Evolutionary conservation across 1,139 yeast genomes (phyloP).

Genomic region (Saccharomyces hybrid): DNA sequence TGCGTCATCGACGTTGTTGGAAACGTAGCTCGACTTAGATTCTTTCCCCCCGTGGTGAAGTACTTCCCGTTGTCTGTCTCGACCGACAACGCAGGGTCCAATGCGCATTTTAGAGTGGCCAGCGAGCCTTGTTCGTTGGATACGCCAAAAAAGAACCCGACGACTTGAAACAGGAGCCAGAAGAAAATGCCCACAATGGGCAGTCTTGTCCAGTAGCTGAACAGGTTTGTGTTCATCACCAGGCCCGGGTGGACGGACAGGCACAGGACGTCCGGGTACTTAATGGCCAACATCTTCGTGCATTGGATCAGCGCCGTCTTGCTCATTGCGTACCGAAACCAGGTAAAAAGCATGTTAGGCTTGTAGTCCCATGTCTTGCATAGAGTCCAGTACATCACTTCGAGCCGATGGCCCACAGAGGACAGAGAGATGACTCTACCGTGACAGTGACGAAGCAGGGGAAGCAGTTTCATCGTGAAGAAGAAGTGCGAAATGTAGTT

Average conservation of each 20-base stretch:
- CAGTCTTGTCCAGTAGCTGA: conserved; percentile 68
- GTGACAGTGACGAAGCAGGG: conserved; percentile 41
- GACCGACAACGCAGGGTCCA: conserved; percentile 45
- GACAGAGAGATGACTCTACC: conserved; percentile 59
- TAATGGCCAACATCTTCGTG: conserved; percentile 54
- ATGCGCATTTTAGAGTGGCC: conserved; percentile 58
- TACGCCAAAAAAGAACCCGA: conserved; percentile 64
- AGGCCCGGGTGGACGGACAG: conserved; percentile 80
- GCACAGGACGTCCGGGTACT: conserved; percentile 59
- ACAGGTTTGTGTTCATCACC: conserved; percentile 69
- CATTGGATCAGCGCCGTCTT: conserved; percentile 76
- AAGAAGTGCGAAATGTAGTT: conserved; percentile 72
- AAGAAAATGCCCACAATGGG: conserved; percentile 67
- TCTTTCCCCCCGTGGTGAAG: conserved; percentile 55
- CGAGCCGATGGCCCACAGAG: conserved; percentile 61
- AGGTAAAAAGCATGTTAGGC: conserved; percentile 65
- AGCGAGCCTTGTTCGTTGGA: conserved; percentile 63
- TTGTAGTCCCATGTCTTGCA: conserved; percentile 46
- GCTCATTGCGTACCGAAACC: conserved; percentile 74
- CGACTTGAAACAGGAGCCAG: conserved; percentile 60
- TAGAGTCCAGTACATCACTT: conserved; percentile 44
- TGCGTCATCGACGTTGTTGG: conserved; percentile 53
- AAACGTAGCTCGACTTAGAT: conserved; percentile 49
- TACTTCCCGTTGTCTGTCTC: conserved; percentile 64
- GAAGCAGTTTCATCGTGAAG: conserved; percentile 55